Evolutionary conservation across 1,139 yeast species (phyloP), one percentile per base, ranked within the genome.

Genomic region (Protomyces inouyei): DNA sequence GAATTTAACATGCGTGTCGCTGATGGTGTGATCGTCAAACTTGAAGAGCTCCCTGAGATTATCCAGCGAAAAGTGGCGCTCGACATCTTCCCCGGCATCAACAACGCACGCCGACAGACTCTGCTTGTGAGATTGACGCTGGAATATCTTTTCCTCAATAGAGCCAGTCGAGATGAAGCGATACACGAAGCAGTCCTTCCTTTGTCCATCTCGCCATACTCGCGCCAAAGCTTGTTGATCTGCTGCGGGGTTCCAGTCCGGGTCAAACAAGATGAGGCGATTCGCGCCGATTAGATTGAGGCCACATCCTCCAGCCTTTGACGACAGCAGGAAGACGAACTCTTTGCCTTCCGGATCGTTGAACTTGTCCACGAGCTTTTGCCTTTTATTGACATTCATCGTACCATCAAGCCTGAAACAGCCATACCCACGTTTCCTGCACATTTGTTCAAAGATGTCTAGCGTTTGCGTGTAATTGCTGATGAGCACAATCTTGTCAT

Each of bases 251-350:
- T 93, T 93, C 98, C 98, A 93, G 75, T 95, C 98, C 0, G 98
- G 98, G 73, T 93, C 99, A 72, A 93, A 80, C 65, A 93, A 79
- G 36, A 93, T 84, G 67, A 93, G 79, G 68, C 98, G 80, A 71
- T 95, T 93, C 9, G 98, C 99, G 9, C 98, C 98, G 71, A 93
- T 93, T 70, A 93, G 81, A 73, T 93, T 93, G 73, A 93, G 90
- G 75, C 99, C 99, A 79, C 98, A 93, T 0, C 99, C 99, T 70
- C 99, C 99, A 0, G 99, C 99, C 75, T 93, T 95, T 10, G 97
- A 89, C 71, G 97, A 90, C 64, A 93, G 78, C 68, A 93, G 78
- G 71, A 93, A 93, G 3, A 93, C 85, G 73, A 93, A 93, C 70
- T 91, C 98, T 5, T 86, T 83, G 1, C 93, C 88, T 40, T 88